These are phyloP conservation scores for Xylaria nigripes DNA, from an alignment of 495 filamentous ascomycete genomes.

Conservation along the genomic window DNA sequence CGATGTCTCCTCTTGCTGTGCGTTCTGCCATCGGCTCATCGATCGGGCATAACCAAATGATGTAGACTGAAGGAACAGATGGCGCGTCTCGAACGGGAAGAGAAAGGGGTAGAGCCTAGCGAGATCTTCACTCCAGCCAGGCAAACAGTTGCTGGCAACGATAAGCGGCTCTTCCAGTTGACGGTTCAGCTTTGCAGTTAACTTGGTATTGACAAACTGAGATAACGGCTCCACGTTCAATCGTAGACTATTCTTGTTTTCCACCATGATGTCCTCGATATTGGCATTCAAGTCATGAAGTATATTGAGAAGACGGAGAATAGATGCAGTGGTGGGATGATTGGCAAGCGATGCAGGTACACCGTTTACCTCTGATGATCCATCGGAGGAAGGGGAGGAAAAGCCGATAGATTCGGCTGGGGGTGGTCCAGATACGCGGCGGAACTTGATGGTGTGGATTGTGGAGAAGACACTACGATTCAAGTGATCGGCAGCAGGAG, in stretches of 20 bases:
- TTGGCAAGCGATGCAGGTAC: slow-evolving; percentile 81
- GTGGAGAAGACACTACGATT: slow-evolving; percentile 79
- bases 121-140: slow-evolving; percentile 95
- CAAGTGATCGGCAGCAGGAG: slow-evolving; percentile 56
- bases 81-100: slow-evolving; percentile 98
- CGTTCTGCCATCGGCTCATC: slow-evolving; percentile 95
- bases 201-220: slow-evolving; percentile 97
- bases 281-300: slow-evolving; percentile 91
- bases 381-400: slow-evolving; percentile 41
- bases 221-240: slow-evolving; percentile 75
- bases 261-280: slow-evolving; percentile 91
- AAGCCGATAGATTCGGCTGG: slow-evolving; percentile 67
- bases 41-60: slow-evolving; percentile 97
- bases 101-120: slow-evolving; percentile 92
- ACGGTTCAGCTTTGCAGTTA: slow-evolving; percentile 97
- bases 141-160: slow-evolving; percentile 93
- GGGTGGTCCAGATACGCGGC: slow-evolving; percentile 78
- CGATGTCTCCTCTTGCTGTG: slow-evolving; percentile 68
- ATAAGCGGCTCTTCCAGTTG: slow-evolving; percentile 98
- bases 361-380: slow-evolving; percentile 29
- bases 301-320: slow-evolving; percentile 81
- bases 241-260: slow-evolving; percentile 61
- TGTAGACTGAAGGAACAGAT: slow-evolving; percentile 95
- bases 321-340: slow-evolving; percentile 73
- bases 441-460: slow-evolving; percentile 87